phyloP scores from a whole-genome alignment of 495 filamentous ascomycete genomes.

The Hypomontagnella submonticulosa region DNA sequence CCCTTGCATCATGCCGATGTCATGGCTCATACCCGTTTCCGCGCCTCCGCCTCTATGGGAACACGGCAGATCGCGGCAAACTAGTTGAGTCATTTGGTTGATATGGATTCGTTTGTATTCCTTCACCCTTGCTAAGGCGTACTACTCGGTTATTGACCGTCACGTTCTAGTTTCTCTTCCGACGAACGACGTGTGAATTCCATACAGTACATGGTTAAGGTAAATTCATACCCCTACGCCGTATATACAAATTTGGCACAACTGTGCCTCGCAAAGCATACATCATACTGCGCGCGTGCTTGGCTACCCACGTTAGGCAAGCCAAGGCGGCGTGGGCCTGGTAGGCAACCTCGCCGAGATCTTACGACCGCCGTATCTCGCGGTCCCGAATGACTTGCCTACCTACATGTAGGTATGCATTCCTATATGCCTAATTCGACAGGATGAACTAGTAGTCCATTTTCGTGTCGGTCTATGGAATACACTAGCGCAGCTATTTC shows the following conservation, averaged over 20 bases:
- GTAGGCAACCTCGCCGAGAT: conserved; percentile 16
- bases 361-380: conserved; percentile 18
- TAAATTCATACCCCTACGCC: conserved; percentile 6
- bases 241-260: conserved; percentile 10
- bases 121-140: conserved; percentile 15
- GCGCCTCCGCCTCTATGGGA: background rate
- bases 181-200: background rate
- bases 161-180: too few relatives aligned
- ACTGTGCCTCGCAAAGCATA: too few relatives aligned
- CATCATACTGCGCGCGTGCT: background rate
- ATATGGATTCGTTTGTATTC: conserved; percentile 20
- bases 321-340: conserved; percentile 2
- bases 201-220: conserved; percentile 1
- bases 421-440: conserved; percentile 6
- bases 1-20: conserved; percentile 37
- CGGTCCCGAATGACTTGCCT: conserved; percentile 8
- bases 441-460: conserved; percentile 5
- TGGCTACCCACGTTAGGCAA: conserved; percentile 9
- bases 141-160: conserved; percentile 7
- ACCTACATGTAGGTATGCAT: too few relatives aligned
- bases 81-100: conserved; percentile 7
- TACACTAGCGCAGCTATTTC: conserved; percentile 19
- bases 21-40: conserved; percentile 10
- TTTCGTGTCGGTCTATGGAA: conserved; percentile 17
- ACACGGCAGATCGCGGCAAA: background rate